These are phyloP conservation scores for Tylopilus sp. DNA, from an alignment of 768 basidiomycete genomes.

Conservation along the genomic window DNA sequence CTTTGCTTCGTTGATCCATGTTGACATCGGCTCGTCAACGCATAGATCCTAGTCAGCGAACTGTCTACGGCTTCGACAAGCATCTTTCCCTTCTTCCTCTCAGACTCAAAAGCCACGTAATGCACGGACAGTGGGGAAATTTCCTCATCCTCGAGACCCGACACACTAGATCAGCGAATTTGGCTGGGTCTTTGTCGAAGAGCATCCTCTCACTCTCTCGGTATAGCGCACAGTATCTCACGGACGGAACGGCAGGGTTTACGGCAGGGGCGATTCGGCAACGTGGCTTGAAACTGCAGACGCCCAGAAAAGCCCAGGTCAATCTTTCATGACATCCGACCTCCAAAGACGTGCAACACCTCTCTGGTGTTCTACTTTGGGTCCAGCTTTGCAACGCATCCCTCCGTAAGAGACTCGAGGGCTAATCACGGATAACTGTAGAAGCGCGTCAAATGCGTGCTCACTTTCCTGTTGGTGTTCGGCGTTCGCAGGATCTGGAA, in stretches of 20 bases:
- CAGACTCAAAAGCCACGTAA: conserved; percentile 17
- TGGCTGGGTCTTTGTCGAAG: conserved; percentile 24
- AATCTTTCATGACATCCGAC: background rate
- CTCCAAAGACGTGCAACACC: background rate
- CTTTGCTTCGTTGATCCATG: no score
- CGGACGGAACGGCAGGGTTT: conserved; percentile 23
- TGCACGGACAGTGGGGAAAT: conserved; percentile 22
- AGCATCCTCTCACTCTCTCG: conserved; percentile 14
- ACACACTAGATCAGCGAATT: conserved; percentile 20
- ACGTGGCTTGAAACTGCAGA: conserved; percentile 8
- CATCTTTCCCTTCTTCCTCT: conserved; percentile 18
- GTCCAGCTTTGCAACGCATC: conserved; percentile 30
- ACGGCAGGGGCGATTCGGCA: conserved; percentile 13
- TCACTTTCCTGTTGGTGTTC: conserved; percentile 22
- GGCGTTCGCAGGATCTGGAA: no score
- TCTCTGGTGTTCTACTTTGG: conserved; percentile 37
- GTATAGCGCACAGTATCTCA: conserved; percentile 19
- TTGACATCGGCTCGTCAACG: conserved; percentile 8
- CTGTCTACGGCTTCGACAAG: conserved; percentile 22
- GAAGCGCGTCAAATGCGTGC: conserved; percentile 3
- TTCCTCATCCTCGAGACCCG: conserved; percentile 16
- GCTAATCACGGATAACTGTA: conserved; percentile 17
- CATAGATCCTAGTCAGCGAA: background rate
- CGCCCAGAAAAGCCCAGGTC: conserved; percentile 22
- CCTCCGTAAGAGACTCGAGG: conserved; percentile 31